Evolutionary conservation across 139 green algal species (phyloP), one percentile per base, ranked within the genome.

Genomic region (Picochlorum sp.): DNA sequence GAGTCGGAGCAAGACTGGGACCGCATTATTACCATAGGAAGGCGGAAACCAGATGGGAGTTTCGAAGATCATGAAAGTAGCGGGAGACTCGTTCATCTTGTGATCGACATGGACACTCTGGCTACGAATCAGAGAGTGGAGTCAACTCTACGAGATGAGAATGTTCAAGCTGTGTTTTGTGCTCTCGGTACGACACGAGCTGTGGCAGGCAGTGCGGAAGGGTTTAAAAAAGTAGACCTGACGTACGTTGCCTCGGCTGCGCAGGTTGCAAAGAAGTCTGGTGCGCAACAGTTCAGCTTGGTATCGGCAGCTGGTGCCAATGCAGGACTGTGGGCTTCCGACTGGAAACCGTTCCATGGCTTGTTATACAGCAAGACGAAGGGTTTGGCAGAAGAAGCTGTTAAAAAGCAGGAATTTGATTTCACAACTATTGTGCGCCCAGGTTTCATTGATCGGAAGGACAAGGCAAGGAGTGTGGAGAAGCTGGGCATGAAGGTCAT

Each of bases 151-250:
- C 24, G 76, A 22, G 44, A 76, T 32, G 13, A 33, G 20, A 64
- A 78, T 35, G 70, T 26, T 0, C 43, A 30, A 1, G 58, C 78
- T 59, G 51, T 64, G 0, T 86, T 86, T 51, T 83, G 73, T 50
- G 59, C 64, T 3, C 63, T 86, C 24, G 79, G 79, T 37, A 86
- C 79, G 16, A 85, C 77, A 4, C 64, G 79, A 6, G 61, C 57
- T 32, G 76, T 76, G 18, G 76, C 76, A n/a, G 74, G 77, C 24
- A 77, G 59, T 40, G 77, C 77, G 10, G 74, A 70, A 8, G 59
- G 44, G 5, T 87, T 80, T 49, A 58, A 54, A 3, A 74, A 79
- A 44, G 81, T 88, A 2, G 81, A 88, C 49, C 57, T 71, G 10
- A 53, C 77, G 0, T 86, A 85, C 33, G 78, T 86, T 2, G 64